Evolutionary conservation across 352 stramenopile species (phyloP), one percentile per base, ranked within the genome.

Genomic region (Phytopythium aichiense): DNA sequence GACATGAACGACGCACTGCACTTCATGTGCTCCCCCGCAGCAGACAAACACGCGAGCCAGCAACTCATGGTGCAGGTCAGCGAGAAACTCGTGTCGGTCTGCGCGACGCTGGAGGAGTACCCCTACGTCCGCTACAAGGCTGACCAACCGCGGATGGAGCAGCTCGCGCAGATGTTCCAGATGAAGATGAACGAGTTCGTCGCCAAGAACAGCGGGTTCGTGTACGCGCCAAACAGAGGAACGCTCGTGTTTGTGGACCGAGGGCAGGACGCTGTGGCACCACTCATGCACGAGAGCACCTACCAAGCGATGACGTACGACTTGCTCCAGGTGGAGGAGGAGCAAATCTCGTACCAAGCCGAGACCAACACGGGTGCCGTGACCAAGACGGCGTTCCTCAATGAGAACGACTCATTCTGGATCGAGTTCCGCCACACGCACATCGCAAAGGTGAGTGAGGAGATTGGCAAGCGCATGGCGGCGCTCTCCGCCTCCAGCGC

Each of bases 291-390:
- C 72, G 96, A 99, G 68, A 99, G 98, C 73, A 98, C 89, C 3
- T 99, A 99, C 72, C 96, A 99, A 72, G 90, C 95, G 1, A 95
- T 99, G 84, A 91, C 98, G 18, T 96, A 99, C 67, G 96, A 99
- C 64, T 71, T 99, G 28, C 77, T 99, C 7, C 72, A 86, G 5
- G 74, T 99, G n/a, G 74, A 98, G 31, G 95, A 97, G 65, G 96
- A 98, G 60, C 81, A 93, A 60, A 97, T 98, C 61, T 97, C 87
- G 31, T 97, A 97, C 62, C 79, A 92, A 43, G 86, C 87, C 48
- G 89, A 98, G 56, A 94, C 86, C 15, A 90, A 92, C 62, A 75
- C 77, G 0, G 86, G 86, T 6, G 84, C 73, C 0, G 71, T 88
- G 33, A 91, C 67, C 37, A 94, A 92, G 60, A 97, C 98, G 43